Conservation (phyloP, 1,284 basidiomycete genomes). For the Butyriboletus appendiculatus region DNA sequence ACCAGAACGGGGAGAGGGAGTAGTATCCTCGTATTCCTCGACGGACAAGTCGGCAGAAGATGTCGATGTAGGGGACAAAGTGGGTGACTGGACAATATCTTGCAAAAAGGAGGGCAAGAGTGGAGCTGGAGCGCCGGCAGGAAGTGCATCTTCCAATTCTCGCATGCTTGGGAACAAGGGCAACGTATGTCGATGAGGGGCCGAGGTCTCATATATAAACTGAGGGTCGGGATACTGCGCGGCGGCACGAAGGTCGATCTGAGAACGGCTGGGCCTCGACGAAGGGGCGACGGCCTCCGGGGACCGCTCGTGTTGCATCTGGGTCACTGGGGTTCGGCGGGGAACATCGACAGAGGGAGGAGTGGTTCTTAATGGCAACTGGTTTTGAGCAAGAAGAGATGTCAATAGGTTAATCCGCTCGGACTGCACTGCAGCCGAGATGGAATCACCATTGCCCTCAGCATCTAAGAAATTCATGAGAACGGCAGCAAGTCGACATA, state of each 20-base stretch:
- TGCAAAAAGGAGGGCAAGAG: slow-evolving; percentile 73
- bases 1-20: slow-evolving; percentile 17
- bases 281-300: slow-evolving; percentile 39
- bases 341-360: slow-evolving; percentile 30
- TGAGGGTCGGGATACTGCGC: slow-evolving; percentile 42
- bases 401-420: slow-evolving; percentile 77
- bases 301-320: slow-evolving; percentile 40
- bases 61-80: slow-evolving; percentile 59
- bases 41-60: slow-evolving; percentile 65
- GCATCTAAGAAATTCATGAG: slow-evolving; percentile 51
- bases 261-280: slow-evolving; percentile 45
- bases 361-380: slow-evolving; percentile 27
- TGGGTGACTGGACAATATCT: slow-evolving; percentile 66
- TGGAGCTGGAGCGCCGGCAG: slow-evolving; percentile 37
- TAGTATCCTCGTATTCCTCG: slow-evolving; percentile 49
- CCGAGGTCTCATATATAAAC: slow-evolving; percentile 71
- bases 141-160: slow-evolving; percentile 20
- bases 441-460: slow-evolving; percentile 82
- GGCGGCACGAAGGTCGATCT: slow-evolving; percentile 42
- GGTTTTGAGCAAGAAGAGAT: slow-evolving; percentile 61
- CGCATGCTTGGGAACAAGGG: slow-evolving; percentile 30
- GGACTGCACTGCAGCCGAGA: slow-evolving; percentile 77
- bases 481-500: background rate
- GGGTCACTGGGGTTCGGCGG: slow-evolving; percentile 48
- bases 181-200: slow-evolving; percentile 27